Base-by-base conservation (phyloP, 441 rosid genomes). In the Kokia cookei region DNA sequence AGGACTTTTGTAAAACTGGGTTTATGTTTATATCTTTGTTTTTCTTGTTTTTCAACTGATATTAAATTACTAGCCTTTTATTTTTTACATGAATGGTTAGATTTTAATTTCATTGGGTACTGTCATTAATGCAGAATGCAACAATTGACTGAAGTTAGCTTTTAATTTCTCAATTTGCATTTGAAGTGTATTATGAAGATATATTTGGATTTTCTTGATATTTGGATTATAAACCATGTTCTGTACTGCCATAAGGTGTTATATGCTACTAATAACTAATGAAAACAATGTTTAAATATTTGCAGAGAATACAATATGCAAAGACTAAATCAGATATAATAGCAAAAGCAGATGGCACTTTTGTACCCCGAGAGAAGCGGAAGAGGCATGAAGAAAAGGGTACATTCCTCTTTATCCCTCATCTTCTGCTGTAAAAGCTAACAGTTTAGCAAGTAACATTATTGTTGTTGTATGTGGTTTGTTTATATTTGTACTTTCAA, bases 351-450 rank as follows among this genome's bases (percentile, higher is more conserved):
- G 98, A 96, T 84, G 99, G 99, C 62, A 90, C 96, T 2, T 96
- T 92, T 86, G 97, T 91, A 79, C 98, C 97, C 37, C 89, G 96
- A 47, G 98, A 96, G 85, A 93, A 94, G 71, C 73, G 97, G 62
- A 96, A 92, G 90, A 88, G 90, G 81, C 96, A 89, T 1, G 98
- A 93, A 48, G 99, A 96, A 72, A 93, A 90, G 87, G 97, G 97
- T 92, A 73, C 5, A 51, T 43, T 40, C 59, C n/a, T 66, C 45
- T 27, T 43, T n/a, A 9, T 11, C 47, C 22, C 66, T 60, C 4
- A 17, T 72, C 29, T 60, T 17, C n/a, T 22, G 42, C 24, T 57
- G 54, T 15, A 66, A 17, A 37, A n/a, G 48, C 53, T 26, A 43
- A 26, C 14, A 29, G 27, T 72, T 72, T 43, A 45, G 42, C 54